These are phyloP conservation scores for Sanghuangporus baumii DNA, from an alignment of 1,284 basidiomycete genomes.

Conservation along the genomic window DNA sequence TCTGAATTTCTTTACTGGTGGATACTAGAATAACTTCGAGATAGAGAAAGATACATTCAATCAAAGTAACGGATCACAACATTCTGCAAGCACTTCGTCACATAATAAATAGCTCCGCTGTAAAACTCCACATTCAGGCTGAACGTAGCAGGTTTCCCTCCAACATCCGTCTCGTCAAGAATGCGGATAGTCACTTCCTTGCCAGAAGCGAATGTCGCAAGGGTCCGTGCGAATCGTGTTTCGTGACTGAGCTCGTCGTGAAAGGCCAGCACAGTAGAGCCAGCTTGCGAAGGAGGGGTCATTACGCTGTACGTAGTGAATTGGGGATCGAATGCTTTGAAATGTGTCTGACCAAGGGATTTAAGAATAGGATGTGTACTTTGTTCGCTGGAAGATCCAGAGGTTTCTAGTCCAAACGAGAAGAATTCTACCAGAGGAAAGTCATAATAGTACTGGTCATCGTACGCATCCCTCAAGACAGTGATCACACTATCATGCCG, in stretches of 20 bases:
- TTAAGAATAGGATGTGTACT: neutral
- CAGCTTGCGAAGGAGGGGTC: conserved; percentile 8
- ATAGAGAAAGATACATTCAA: neutral
- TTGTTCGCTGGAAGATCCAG: neutral
- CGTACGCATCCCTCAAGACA: conserved; percentile 8
- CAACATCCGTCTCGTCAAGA: neutral
- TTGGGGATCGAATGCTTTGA: neutral
- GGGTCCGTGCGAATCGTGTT: neutral
- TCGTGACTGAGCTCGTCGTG: neutral
- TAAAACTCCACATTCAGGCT: conserved; percentile 12
- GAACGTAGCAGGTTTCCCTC: neutral
- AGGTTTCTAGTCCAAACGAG: neutral
- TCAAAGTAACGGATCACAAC: conserved; percentile 12
- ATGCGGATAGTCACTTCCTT: neutral
- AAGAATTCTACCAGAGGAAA: conserved; percentile 1
- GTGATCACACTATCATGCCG: conserved; percentile 2
- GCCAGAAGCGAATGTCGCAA: neutral
- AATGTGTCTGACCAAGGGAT: neutral
- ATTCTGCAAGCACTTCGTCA: neutral
- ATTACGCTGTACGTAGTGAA: conserved; percentile 8
- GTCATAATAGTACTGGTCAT: neutral
- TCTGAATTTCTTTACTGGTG: too few relatives aligned
- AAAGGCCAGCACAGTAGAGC: conserved; percentile 8
- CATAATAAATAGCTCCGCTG: conserved; percentile 14
- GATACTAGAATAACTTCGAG: too few relatives aligned